Percentiles rank a stretch among this genome's conserved stretches.
Evolutionary conservation across 2,329 filamentous ascomycete genomes (phyloP).

Genomic region (Massarina eburnea): DNA sequence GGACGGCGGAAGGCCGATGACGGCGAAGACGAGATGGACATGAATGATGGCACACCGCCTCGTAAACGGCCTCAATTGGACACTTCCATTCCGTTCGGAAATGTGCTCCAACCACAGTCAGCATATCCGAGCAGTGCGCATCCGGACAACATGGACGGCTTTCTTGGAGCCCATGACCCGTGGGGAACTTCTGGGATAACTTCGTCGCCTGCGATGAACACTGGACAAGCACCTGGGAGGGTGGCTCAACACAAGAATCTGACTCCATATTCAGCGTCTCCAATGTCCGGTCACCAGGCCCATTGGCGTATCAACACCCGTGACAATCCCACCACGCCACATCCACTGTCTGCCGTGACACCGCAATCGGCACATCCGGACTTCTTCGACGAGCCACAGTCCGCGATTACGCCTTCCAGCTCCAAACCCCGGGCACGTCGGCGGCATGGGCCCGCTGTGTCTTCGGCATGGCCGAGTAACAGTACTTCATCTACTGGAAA

Average conservation of each 20-base stretch:
- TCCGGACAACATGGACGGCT: slow-evolving; percentile 56
- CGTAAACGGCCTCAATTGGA: slow-evolving; percentile 66
- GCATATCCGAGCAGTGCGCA: slow-evolving; percentile 58
- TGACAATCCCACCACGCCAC: slow-evolving; percentile 66
- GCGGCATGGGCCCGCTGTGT: slow-evolving; percentile 82
- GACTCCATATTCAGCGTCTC: slow-evolving; percentile 47
- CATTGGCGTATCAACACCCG: slow-evolving; percentile 57
- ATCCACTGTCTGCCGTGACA: slow-evolving; percentile 78
- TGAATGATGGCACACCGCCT: slow-evolving; percentile 41
- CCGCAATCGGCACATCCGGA: slow-evolving; percentile 58
- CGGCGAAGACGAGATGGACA: slow-evolving; percentile 57
- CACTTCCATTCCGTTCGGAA: slow-evolving; percentile 48
- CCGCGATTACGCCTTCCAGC: slow-evolving; percentile 67
- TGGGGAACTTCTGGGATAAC: slow-evolving; percentile 49
- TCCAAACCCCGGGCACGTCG: slow-evolving; percentile 56
- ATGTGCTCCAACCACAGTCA: slow-evolving; percentile 45
- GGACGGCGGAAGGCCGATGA: slow-evolving; percentile 65
- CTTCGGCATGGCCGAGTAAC: slow-evolving; percentile 81
- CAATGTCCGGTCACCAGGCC: slow-evolving; percentile 45
- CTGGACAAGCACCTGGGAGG: slow-evolving; percentile 38
- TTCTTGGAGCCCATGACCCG: slow-evolving; percentile 44
- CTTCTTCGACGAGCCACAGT: slow-evolving; percentile 65
- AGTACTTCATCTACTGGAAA: slow-evolving; percentile 67
- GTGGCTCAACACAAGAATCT: slow-evolving; percentile 35
- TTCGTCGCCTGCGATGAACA: slow-evolving; percentile 39